Conservation (phyloP, 495 filamentous ascomycete genomes). For the Penicillium pancosmium region DNA sequence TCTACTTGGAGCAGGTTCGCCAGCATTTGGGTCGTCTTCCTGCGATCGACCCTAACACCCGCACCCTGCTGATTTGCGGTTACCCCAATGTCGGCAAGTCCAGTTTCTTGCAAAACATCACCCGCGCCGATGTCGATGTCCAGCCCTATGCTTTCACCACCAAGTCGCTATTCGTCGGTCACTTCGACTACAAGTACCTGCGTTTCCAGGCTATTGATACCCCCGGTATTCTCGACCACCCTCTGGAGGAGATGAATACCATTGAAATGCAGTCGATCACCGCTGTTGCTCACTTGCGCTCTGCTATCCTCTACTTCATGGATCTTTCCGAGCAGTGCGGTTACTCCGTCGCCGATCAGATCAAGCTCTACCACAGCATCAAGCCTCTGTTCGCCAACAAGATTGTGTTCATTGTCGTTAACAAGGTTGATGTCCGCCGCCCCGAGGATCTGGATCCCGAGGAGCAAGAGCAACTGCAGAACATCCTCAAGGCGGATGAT, state of each 20-base stretch:
- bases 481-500: slow-evolving; percentile 78
- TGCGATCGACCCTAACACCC: slow-evolving; percentile 95
- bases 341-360: slow-evolving; percentile 89
- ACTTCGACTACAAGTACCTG: slow-evolving; percentile 98
- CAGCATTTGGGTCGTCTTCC: slow-evolving; percentile 97
- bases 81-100: slow-evolving; percentile 99
- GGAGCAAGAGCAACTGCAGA: slow-evolving; percentile 74
- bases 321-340: slow-evolving; percentile 97
- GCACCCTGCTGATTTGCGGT: slow-evolving; percentile 92
- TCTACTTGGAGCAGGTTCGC: slow-evolving; percentile 96
- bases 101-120: slow-evolving; percentile 88
- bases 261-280: slow-evolving; percentile 99
- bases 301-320: slow-evolving; percentile 96
- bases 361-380: slow-evolving; percentile 91
- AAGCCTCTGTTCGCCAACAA: slow-evolving; percentile 97
- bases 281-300: slow-evolving; percentile 92
- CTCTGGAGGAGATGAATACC: slow-evolving; percentile 99
- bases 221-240: slow-evolving; percentile 95
- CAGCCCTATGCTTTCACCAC: slow-evolving; percentile 99
- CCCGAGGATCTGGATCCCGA: slow-evolving; percentile 88
- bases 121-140: slow-evolving; percentile 93
- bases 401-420: slow-evolving; percentile 92
- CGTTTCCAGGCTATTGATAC: slow-evolving; percentile 89
- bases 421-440: slow-evolving; percentile 92
- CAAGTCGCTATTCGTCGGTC: slow-evolving; percentile 94